Evolutionary conservation across 1,284 basidiomycete species (phyloP), one percentile per base, ranked within the genome.

Genomic region (Puccinia coronata): DNA sequence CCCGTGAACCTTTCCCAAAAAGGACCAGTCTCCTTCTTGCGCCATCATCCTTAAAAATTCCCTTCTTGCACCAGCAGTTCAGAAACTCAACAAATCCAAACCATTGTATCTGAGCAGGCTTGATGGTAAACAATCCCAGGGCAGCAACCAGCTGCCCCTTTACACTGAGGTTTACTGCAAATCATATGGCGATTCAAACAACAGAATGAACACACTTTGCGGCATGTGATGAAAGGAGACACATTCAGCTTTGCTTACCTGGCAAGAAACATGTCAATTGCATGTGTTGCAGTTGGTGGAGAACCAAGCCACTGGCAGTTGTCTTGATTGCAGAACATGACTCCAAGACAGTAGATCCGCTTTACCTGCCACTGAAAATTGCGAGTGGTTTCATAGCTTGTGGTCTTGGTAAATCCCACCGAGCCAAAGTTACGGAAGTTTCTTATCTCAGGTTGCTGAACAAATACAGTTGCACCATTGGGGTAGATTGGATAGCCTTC

Each of bases 401-500:
- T 73, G 9, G 28, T 55, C 18, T 73, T 73, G 9, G 71, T n/a
- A n/a, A n/a, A n/a, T n/a, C n/a, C n/a, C n/a, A n/a, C n/a, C n/a
- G n/a, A n/a, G n/a, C n/a, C n/a, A 53, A 73, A 23, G 34, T 47
- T 34, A 0, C 39, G 28, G 23, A 51, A 73, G 51, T 55, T 73
- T 2, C 11, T 34, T 28, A 73, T 36, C 2, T 41, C 49, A 34
- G 71, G 49, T 11, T 18, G 2, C 25, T 36, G 28, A 1, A 73
- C 49, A 55, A 73, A 73, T 0, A 34, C 23, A 31, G 71, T 73
- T 34, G 3, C 1, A 8, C 71, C 71, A 16, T 73, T 73, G 1
- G 71, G 71, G 16, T 55, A 55, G 23, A 73, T 20, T 20, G 71
- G 71, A 23, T 72, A 72, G 1, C 43, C 43, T 20, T 72, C 43